Conservation (phyloP, 2,329 filamentous ascomycete species). For the Albifimbria verrucaria region DNA sequence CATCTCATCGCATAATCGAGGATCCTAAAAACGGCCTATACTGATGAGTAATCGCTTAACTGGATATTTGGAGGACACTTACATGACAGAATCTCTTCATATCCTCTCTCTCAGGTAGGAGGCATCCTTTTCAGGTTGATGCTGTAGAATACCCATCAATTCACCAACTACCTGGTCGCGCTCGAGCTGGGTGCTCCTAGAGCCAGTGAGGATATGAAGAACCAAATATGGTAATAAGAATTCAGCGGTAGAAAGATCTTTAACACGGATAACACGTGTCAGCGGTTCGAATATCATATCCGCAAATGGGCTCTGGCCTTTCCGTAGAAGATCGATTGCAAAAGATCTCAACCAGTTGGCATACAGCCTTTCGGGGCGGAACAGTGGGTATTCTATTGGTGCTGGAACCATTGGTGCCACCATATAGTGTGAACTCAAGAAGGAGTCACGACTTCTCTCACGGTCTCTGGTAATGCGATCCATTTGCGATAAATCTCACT, state of each 20-base stretch:
- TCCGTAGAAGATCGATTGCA: constrained; percentile 77
- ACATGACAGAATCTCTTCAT: constrained; percentile 86
- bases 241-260: constrained; percentile 80
- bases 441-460: constrained; percentile 85
- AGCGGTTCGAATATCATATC: constrained; percentile 77
- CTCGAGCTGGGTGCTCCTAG: constrained; percentile 57
- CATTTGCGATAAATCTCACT: constrained; percentile 69
- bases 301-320: constrained; percentile 70
- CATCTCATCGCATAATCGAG: constrained; percentile 90
- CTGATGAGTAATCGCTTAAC: constrained; percentile 14
- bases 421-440: constrained; percentile 78
- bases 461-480: constrained; percentile 70
- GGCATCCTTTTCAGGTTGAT: constrained; percentile 48
- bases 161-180: constrained; percentile 67
- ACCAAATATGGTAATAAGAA: constrained; percentile 88
- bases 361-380: constrained; percentile 65
- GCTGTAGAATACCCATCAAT: constrained; percentile 68
- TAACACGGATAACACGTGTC: constrained; percentile 76
- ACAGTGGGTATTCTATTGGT: constrained; percentile 72
- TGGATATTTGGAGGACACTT: constrained; percentile 24
- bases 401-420: constrained; percentile 60
- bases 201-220: constrained; percentile 76
- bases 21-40: constrained; percentile 78
- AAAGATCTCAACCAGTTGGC: constrained; percentile 78
- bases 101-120: constrained; percentile 66